phyloP scores from a whole-genome alignment of 257 asterid species.

The Striga asiatica region DNA sequence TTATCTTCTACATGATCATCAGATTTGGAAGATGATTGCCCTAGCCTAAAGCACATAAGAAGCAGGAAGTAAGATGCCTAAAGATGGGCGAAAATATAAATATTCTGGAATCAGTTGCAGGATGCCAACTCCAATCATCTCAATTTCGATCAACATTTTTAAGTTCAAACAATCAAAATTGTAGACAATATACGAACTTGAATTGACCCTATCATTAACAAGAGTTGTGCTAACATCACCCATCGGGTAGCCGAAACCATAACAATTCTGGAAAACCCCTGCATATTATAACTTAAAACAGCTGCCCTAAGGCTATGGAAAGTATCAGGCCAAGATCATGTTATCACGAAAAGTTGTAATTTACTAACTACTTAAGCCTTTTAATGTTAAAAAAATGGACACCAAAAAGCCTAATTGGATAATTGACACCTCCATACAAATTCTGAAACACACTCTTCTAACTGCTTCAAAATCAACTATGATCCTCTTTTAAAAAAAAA shows the following conservation, averaged over 20 bases:
- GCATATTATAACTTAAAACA: not conserved
- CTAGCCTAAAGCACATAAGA: constrained; percentile 45
- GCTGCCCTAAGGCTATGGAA: constrained; percentile 7
- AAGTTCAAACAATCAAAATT: not conserved
- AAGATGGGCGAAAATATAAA: constrained; percentile 2
- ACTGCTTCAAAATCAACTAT: not conserved
- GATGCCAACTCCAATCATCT: constrained; percentile 9
- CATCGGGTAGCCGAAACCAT: constrained; percentile 1
- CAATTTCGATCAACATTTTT: constrained; percentile 1
- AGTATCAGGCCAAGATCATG: constrained; percentile 9
- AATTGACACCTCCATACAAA: not conserved
- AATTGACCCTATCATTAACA: not conserved
- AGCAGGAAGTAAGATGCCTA: constrained; percentile 14
- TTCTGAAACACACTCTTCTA: not conserved
- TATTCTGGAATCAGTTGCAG: not conserved
- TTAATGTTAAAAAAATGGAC: not conserved
- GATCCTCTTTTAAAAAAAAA: no score
- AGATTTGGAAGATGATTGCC: constrained; percentile 48
- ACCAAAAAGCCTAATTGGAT: not conserved
- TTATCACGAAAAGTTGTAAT: not conserved
- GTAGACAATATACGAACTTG: not conserved
- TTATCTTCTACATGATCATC: constrained; percentile 55
- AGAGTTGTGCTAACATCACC: not conserved
- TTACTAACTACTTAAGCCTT: not conserved
- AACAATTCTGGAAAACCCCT: not conserved